phyloP scores from a whole-genome alignment of 164 flowering plant species.

The Chimonanthus salicifolius region DNA sequence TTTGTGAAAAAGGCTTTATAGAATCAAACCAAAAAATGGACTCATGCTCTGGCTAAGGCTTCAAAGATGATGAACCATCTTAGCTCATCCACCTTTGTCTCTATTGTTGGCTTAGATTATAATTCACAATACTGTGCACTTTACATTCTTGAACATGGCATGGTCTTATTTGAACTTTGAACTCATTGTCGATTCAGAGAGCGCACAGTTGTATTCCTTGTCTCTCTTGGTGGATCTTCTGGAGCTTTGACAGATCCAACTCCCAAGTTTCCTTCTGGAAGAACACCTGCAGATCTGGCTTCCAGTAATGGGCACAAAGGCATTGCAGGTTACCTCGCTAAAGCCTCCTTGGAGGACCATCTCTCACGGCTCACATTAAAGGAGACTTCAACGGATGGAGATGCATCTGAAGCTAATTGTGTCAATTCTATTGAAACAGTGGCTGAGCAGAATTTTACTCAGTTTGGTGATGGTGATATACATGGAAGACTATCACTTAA shows the following conservation, averaged over 20 bases:
- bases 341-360: constrained; percentile 53
- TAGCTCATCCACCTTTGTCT: too few relatives aligned
- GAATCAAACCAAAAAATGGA: too few relatives aligned
- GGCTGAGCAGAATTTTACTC: constrained; percentile 43
- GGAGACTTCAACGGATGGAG: constrained; percentile 30
- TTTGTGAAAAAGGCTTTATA: too few relatives aligned
- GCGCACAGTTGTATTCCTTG: constrained; percentile 63
- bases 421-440: constrained; percentile 45
- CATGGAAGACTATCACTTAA: constrained; percentile 50
- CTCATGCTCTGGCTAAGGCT: too few relatives aligned
- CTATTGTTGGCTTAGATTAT: too few relatives aligned
- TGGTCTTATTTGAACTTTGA: constrained; percentile 7
- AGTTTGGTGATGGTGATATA: constrained; percentile 34
- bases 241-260: constrained; percentile 91
- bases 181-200: constrained; percentile 42
- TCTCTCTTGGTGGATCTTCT: constrained; percentile 69
- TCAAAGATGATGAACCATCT: too few relatives aligned
- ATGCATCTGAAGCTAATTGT: constrained; percentile 29
- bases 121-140: not conserved
- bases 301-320: constrained; percentile 87
- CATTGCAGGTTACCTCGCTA: constrained; percentile 90
- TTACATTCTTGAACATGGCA: not conserved
- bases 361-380: constrained; percentile 53
- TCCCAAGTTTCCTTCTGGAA: constrained; percentile 60
- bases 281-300: constrained; percentile 86